Conservation (phyloP, 257 asterid genomes). For the Solanum dulcamara region DNA sequence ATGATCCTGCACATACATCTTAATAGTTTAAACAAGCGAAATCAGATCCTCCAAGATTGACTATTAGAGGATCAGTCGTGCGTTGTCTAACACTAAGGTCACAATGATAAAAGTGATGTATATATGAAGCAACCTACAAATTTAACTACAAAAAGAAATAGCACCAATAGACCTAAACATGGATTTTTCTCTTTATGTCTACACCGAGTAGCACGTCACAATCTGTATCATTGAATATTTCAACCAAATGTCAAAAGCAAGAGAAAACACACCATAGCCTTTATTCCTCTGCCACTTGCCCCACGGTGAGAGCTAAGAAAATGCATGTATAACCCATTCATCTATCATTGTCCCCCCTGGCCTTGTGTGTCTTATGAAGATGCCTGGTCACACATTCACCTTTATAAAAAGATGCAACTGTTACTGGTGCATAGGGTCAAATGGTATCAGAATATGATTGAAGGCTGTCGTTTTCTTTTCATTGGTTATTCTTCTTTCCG, state of each 20-base stretch:
- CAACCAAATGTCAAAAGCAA: slow-evolving; percentile 1
- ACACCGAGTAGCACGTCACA: not conserved
- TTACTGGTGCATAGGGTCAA: not conserved
- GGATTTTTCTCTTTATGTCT: not conserved
- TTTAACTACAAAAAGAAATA: not conserved
- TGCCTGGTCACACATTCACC: slow-evolving; percentile 15
- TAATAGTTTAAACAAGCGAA: not conserved
- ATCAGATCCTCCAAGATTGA: not conserved
- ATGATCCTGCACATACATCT: not conserved
- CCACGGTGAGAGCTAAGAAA: not conserved
- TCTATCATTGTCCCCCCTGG: not conserved
- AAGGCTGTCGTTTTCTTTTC: not conserved
- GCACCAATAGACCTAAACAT: not conserved
- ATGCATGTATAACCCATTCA: not conserved
- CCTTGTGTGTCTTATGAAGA: not conserved
- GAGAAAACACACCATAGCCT: not conserved
- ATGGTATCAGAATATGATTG: slow-evolving; percentile 9
- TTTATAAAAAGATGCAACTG: not conserved
- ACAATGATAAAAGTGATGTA: not conserved
- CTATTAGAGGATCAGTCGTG: not conserved
- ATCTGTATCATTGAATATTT: not conserved
- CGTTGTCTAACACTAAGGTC: not conserved
- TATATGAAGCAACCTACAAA: not conserved
- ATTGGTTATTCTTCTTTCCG: slow-evolving; percentile 1
- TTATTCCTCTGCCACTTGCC: slow-evolving; percentile 20